Conservation (phyloP, 2,329 filamentous ascomycete genomes). For the Aspergillus persii region DNA sequence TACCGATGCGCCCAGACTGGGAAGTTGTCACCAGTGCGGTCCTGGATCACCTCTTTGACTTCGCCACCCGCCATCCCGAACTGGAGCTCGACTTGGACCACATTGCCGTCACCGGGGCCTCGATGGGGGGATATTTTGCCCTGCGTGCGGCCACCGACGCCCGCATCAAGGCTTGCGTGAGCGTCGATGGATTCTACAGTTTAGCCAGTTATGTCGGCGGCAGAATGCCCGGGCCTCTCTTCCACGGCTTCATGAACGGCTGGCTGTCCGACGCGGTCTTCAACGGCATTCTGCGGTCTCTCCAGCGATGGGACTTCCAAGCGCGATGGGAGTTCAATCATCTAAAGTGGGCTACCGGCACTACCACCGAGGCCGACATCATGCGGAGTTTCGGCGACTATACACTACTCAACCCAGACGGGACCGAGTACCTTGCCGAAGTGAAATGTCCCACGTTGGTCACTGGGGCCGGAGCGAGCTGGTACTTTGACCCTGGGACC, state of each 20-base stretch:
- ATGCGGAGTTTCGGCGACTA: constrained; percentile 8
- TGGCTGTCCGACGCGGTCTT: constrained; percentile 29
- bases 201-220: constrained; percentile 30
- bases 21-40: constrained; percentile 35
- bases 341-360: constrained; percentile 5
- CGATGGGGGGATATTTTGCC: constrained; percentile 49
- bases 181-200: constrained; percentile 38
- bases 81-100: constrained; percentile 36
- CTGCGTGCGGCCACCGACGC: constrained; percentile 43
- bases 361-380: constrained; percentile 5
- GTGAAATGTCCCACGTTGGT: constrained; percentile 6
- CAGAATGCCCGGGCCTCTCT: constrained; percentile 24
- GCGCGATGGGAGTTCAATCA: constrained; percentile 26
- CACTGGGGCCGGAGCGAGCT: constrained; percentile 5
- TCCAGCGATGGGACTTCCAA: constrained; percentile 20
- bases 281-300: constrained; percentile 20
- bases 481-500: constrained; percentile 4
- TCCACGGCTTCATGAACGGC: constrained; percentile 17
- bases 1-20: constrained; percentile 39
- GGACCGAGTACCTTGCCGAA: constrained; percentile 2
- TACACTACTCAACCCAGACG: constrained; percentile 3
- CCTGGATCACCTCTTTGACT: constrained; percentile 28
- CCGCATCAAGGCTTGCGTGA: constrained; percentile 46
- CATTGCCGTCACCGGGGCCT: constrained; percentile 40
- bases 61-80: constrained; percentile 10